These are phyloP conservation scores for Cladophialophora psammophila DNA, from an alignment of 2,329 filamentous ascomycete species.

Conservation along the genomic window DNA sequence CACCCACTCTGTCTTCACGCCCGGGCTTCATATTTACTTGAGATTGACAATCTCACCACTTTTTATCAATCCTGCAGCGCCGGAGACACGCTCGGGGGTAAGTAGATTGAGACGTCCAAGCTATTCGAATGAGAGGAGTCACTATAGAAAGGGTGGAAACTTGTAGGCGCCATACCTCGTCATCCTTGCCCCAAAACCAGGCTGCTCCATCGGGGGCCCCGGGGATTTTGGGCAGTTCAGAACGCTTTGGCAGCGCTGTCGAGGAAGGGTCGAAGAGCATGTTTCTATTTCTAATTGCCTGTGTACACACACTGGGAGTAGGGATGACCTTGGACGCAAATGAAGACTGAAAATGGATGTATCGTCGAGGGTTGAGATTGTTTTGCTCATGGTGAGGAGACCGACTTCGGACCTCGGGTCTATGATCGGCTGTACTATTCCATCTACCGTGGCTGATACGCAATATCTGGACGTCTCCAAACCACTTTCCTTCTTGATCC, in stretches of 20 bases:
- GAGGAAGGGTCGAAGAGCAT: conserved; percentile 11
- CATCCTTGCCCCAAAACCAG: conserved; percentile 66
- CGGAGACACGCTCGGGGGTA: conserved; percentile 62
- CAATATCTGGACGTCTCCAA: neutral
- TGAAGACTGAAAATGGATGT: neutral
- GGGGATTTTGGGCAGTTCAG: conserved; percentile 58
- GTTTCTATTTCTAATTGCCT: neutral
- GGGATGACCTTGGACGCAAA: neutral
- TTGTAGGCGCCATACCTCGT: conserved; percentile 17
- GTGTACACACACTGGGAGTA: neutral
- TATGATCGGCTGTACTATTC: neutral
- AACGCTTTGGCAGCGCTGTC: conserved; percentile 3
- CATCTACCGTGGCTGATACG: conserved; percentile 1
- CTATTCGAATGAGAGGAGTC: neutral
- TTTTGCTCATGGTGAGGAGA: neutral
- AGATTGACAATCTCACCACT: conserved; percentile 58
- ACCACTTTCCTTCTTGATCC: neutral
- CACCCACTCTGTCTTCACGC: neutral
- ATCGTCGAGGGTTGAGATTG: neutral
- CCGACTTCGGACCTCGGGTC: conserved; percentile 5
- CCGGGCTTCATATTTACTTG: conserved; percentile 39
- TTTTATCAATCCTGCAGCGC: conserved; percentile 56
- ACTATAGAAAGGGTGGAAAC: too few species aligned
- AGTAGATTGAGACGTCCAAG: conserved; percentile 62
- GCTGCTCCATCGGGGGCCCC: conserved; percentile 62